A percentile compares a stretch with the other conserved stretches of the same genome.
These are phyloP conservation scores for Picochlorum sp. DNA, from an alignment of 139 green algal genomes.

Conservation along the genomic window DNA sequence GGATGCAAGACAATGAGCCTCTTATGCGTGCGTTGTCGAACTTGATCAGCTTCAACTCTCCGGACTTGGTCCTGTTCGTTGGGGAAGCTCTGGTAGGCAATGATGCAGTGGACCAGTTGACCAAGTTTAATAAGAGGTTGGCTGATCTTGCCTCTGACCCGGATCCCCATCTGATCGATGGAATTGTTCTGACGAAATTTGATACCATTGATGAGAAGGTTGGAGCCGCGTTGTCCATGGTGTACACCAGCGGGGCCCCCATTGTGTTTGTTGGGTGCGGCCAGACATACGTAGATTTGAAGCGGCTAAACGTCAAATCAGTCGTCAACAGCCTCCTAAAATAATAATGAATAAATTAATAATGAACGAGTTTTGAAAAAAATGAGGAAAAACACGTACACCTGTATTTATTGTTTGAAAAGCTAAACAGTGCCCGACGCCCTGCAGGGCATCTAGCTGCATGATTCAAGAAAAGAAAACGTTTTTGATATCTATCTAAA, in stretches of 20 bases:
- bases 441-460: too few relatives aligned
- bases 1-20: conserved; percentile 95
- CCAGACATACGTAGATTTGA: conserved; percentile 96
- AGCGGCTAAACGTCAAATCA: conserved; percentile 81
- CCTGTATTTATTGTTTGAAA: too few relatives aligned
- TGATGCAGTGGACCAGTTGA: conserved; percentile 95
- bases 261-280: conserved; percentile 98
- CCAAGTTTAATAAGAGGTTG: conserved; percentile 90
- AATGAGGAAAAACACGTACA: too few relatives aligned
- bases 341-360: neutral
- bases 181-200: conserved; percentile 86
- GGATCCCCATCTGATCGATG: conserved; percentile 39
- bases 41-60: conserved; percentile 88
- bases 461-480: too few relatives aligned
- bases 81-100: conserved; percentile 98
- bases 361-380: too few relatives aligned
- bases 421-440: too few relatives aligned
- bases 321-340: conserved; percentile 75
- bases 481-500: neutral
- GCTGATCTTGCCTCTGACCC: conserved; percentile 46
- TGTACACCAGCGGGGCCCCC: conserved; percentile 88
- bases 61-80: conserved; percentile 97
- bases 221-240: conserved; percentile 94
- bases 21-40: conserved; percentile 95
- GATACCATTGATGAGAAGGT: conserved; percentile 99